Evolutionary conservation across 2,329 filamentous ascomycete genomes (phyloP).

Genomic region (Colletotrichum musicola): DNA sequence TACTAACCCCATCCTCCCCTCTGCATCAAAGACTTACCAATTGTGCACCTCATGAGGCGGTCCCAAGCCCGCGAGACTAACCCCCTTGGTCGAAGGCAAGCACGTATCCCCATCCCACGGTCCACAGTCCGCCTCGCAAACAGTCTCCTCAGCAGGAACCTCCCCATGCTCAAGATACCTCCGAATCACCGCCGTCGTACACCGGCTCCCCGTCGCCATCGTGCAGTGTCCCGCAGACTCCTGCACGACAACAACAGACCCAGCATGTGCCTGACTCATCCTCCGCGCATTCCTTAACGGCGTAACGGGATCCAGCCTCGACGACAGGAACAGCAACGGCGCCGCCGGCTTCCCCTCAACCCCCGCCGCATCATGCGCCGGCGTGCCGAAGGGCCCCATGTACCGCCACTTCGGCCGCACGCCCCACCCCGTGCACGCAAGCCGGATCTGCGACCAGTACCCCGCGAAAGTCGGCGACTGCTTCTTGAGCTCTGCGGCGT

Average conservation of each 20-base stretch:
- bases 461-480: conserved; percentile 49
- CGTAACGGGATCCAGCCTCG: conserved; percentile 60
- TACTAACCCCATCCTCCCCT: neutral
- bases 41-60: neutral
- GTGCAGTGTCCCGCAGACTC: conserved; percentile 48
- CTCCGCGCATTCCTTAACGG: conserved; percentile 53
- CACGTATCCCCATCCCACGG: conserved; percentile 37
- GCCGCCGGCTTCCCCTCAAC: conserved; percentile 50
- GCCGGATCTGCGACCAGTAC: conserved; percentile 51
- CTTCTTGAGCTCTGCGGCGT: conserved; percentile 44
- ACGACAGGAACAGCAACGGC: conserved; percentile 59
- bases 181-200: conserved; percentile 42
- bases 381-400: conserved; percentile 50
- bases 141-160: conserved; percentile 44
- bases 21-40: neutral
- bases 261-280: conserved; percentile 45
- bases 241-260: conserved; percentile 47
- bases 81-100: conserved; percentile 10
- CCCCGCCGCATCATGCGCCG: conserved; percentile 41
- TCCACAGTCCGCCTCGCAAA: conserved; percentile 42
- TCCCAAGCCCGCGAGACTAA: neutral
- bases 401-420: conserved; percentile 57
- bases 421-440: conserved; percentile 55
- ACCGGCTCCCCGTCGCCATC: conserved; percentile 34
- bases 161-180: conserved; percentile 47